A percentile compares a stretch with the other conserved stretches of the same genome.
Conservation (phyloP, 441 rosid genomes). For the Erodium trifolium region DNA sequence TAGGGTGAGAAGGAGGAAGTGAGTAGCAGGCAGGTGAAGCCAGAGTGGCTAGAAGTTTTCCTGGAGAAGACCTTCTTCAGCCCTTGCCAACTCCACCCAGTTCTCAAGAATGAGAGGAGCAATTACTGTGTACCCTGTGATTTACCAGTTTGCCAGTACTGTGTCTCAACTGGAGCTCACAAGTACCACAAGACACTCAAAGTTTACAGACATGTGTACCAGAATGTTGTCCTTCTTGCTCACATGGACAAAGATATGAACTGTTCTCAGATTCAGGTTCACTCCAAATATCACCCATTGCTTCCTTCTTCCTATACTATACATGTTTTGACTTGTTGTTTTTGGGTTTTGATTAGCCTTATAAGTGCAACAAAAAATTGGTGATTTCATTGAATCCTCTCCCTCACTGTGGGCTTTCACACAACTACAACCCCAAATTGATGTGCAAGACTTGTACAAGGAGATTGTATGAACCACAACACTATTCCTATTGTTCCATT, state of each 20-base stretch:
- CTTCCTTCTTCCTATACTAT: background rate
- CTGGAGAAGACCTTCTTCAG: background rate
- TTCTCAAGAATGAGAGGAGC: background rate
- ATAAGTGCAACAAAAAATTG: conserved; percentile 1
- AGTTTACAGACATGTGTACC: conserved; percentile 1
- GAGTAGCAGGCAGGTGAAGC: background rate
- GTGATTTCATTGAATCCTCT: background rate
- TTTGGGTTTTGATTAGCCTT: background rate
- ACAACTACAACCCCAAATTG: background rate
- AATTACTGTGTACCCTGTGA: background rate
- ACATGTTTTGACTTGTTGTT: background rate
- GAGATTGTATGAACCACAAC: background rate
- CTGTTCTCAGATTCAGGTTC: conserved; percentile 1
- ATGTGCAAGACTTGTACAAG: background rate
- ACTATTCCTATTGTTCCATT: background rate
- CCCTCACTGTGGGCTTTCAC: background rate
- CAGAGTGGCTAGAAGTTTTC: background rate
- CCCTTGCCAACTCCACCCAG: background rate
- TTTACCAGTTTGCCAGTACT: background rate
- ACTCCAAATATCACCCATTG: background rate
- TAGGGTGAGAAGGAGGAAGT: background rate
- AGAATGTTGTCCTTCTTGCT: background rate
- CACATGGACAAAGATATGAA: background rate
- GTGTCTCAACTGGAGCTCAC: background rate
- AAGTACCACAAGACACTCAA: background rate